Evolutionary conservation across 768 basidiomycete genomes (phyloP), one percentile per base, ranked within the genome.

Genomic region (Fomitopsis serialis): DNA sequence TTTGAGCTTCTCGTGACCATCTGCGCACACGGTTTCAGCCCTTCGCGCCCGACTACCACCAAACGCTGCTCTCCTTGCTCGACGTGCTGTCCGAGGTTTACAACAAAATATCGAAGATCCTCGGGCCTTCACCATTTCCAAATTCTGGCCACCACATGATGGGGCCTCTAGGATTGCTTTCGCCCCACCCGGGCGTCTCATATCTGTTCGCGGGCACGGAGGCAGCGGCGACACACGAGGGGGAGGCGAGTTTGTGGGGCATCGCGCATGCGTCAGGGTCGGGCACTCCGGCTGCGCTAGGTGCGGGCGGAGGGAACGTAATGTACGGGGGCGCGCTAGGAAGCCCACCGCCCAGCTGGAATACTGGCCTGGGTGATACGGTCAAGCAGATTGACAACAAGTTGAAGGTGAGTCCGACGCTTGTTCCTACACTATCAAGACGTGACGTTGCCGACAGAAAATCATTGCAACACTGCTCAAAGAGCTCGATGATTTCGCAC

Each of bases 41-140:
- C n/a, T 95, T 94, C 69, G 74, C 85, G 2, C 68, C 95, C 51
- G 92, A 95, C 68, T 95, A 96, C 65, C 86, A 90, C 59, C 88
- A 95, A 70, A 89, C 89, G 10, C 80, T 94, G 34, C 80, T 92
- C 50, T 91, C 92, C 32, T 82, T 93, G 24, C 83, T 93, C 50
- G 93, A 95, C 64, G 87, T 95, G 45, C 78, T 95, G 37, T 89
- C 89, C 17, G 91, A 93, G 63, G 82, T 91, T 27, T 96, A 95
- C 73, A 84, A 89, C 69, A 92, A 91, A 69, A 87, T 96, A 37
- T 80, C 80, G 9, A 84, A 84, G 63, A 80, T 92, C 48, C 82
- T 96, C 22, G 91, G 91, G 0, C 87, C 91, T 3, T 90, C 89
- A 0, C 84, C 86, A 0, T 85, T 91, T 63, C 76, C 85, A 6